Evolutionary conservation across 2,329 filamentous ascomycete genomes (phyloP).

Genomic region (Coleophoma crateriformis): DNA sequence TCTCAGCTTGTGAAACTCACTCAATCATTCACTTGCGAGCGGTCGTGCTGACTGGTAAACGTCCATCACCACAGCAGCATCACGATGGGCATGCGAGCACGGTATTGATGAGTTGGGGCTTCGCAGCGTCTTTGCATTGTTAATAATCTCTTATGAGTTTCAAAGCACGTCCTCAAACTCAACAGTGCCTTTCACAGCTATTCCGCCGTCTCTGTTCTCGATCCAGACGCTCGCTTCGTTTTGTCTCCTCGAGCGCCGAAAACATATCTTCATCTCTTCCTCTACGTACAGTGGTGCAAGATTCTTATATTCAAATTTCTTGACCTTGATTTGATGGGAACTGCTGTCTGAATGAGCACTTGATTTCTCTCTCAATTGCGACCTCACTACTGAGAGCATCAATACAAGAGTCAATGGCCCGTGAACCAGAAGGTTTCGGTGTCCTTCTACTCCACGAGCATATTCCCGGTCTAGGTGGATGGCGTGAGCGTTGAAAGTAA

Average conservation of each 20-base stretch:
- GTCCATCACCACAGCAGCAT: no score
- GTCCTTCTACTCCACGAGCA: slow-evolving; percentile 65
- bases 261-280: slow-evolving; percentile 66
- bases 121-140: no score
- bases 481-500: slow-evolving; percentile 86
- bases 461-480: slow-evolving; percentile 81
- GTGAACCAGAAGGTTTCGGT: slow-evolving; percentile 74
- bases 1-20: background rate
- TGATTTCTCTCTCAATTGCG: slow-evolving; percentile 31
- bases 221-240: slow-evolving; percentile 53
- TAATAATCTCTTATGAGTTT: no score
- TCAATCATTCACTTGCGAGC: no score
- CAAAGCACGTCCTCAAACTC: no score
- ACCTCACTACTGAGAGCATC: slow-evolving; percentile 62
- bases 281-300: slow-evolving; percentile 73
- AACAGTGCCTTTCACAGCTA: slow-evolving; percentile 52
- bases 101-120: no score
- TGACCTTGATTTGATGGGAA: slow-evolving; percentile 32
- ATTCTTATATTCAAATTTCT: slow-evolving; percentile 71
- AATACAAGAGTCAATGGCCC: slow-evolving; percentile 77
- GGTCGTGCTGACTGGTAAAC: no score
- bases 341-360: no score
- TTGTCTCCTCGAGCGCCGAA: slow-evolving; percentile 40
- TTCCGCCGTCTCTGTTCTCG: slow-evolving; percentile 52
- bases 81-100: no score